These are phyloP conservation scores for Dispira simplex DNA, from an alignment of 192 early-diverging fungal genomes.

Conservation along the genomic window DNA sequence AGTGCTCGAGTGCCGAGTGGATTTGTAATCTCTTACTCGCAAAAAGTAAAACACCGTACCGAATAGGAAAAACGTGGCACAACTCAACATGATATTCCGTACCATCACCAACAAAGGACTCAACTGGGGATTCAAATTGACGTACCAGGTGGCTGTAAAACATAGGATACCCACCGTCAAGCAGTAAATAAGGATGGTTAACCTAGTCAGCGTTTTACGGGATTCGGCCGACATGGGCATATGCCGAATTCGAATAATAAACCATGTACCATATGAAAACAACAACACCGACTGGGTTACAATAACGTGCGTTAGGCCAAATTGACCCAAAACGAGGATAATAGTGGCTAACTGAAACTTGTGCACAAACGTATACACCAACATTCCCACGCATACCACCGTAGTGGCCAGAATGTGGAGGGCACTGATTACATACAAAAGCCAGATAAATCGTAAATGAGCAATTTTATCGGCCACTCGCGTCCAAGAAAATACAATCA, in stretches of 20 bases:
- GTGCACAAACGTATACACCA: background rate
- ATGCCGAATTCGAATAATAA: background rate
- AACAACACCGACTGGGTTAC: background rate
- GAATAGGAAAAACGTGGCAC: background rate
- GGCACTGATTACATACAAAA: background rate
- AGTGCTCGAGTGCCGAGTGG: too few species aligned
- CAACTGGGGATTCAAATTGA: background rate
- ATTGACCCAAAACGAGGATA: background rate
- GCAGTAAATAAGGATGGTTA: slow-evolving; percentile 5
- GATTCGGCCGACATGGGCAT: background rate
- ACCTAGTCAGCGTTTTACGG: background rate
- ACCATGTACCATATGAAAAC: background rate
- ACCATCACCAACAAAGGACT: background rate
- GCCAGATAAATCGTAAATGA: background rate
- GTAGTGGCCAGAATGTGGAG: background rate
- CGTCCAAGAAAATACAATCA: slow-evolving; percentile 1
- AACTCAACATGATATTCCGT: slow-evolving; percentile 7
- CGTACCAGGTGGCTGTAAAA: background rate
- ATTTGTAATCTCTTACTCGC: background rate
- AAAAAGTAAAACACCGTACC: slow-evolving; percentile 11
- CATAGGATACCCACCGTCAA: background rate
- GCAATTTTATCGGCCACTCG: background rate
- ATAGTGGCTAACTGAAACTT: background rate
- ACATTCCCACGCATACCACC: background rate
- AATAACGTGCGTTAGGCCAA: background rate